Evolutionary conservation across 2,329 filamentous ascomycete genomes (phyloP).

Genomic region (Byssothecium circinans): DNA sequence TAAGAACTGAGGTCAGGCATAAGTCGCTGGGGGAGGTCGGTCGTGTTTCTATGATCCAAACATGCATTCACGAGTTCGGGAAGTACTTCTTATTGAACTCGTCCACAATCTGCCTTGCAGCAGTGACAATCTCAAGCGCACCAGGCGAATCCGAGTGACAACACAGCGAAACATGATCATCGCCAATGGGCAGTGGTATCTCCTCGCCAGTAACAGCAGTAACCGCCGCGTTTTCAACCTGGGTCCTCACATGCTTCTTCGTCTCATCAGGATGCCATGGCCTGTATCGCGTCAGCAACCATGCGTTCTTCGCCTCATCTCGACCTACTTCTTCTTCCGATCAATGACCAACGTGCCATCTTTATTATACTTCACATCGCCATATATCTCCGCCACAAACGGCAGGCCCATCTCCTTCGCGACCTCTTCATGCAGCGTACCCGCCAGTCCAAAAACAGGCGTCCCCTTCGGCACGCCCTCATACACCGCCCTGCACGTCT

Average conservation of each 20-base stretch:
- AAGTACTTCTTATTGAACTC: conserved; percentile 20
- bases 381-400: conserved; percentile 59
- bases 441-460: conserved; percentile 58
- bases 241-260: conserved; percentile 44
- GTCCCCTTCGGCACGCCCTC: conserved; percentile 54
- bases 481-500: conserved; percentile 57
- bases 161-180: conserved; percentile 48
- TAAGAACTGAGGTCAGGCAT: too few relatives aligned
- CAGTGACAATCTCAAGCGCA: conserved; percentile 48
- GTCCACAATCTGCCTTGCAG: conserved; percentile 47
- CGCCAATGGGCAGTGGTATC: conserved; percentile 45
- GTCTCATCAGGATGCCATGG: conserved; percentile 48
- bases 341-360: conserved; percentile 58
- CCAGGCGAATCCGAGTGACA: conserved; percentile 51
- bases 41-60: too few relatives aligned
- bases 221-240: conserved; percentile 46
- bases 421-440: conserved; percentile 57
- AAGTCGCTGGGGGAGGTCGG: too few relatives aligned
- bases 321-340: conserved; percentile 57
- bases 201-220: conserved; percentile 47
- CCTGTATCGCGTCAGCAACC: conserved; percentile 17
- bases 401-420: conserved; percentile 56
- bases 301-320: not conserved
- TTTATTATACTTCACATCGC: conserved; percentile 58
- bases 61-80: not conserved